A percentile compares a stretch with the other conserved stretches of the same genome.
These are phyloP conservation scores for Candida silvicultrix DNA, from an alignment of 805 yeast species.

Conservation along the genomic window DNA sequence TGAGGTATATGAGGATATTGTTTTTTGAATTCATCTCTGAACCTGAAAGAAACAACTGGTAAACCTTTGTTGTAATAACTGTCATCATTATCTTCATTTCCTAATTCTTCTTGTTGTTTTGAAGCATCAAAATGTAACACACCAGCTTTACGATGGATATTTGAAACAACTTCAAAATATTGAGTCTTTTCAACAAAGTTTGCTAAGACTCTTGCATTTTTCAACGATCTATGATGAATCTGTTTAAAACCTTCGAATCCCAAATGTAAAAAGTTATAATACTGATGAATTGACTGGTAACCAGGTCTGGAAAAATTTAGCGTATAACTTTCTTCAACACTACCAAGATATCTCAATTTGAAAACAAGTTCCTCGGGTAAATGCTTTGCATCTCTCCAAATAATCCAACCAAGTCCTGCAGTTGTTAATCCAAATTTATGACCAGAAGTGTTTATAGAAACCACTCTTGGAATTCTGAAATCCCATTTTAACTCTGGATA, in stretches of 20 bases:
- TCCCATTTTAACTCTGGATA: constrained; percentile 82
- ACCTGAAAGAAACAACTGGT: constrained; percentile 85
- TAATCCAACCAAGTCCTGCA: constrained; percentile 90
- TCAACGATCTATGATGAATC: constrained; percentile 54
- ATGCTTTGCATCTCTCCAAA: constrained; percentile 62
- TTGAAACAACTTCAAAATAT: constrained; percentile 67
- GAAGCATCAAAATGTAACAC: constrained; percentile 17
- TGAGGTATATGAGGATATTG: constrained; percentile 81
- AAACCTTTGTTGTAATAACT: constrained; percentile 62
- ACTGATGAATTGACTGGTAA: constrained; percentile 83
- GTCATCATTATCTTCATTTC: constrained; percentile 28
- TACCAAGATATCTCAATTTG: constrained; percentile 79
- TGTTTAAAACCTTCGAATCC: constrained; percentile 70
- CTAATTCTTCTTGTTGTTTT: constrained; percentile 21
- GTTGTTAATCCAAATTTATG: constrained; percentile 90
- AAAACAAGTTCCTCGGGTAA: constrained; percentile 72
- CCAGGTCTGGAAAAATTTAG: constrained; percentile 92
- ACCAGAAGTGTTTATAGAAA: constrained; percentile 83
- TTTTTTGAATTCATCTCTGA: constrained; percentile 49
- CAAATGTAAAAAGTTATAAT: constrained; percentile 65
- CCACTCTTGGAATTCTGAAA: constrained; percentile 69
- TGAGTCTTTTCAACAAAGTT: constrained; percentile 57
- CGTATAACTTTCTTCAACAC: constrained; percentile 79
- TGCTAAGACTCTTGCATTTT: constrained; percentile 65
- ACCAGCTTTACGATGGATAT: constrained; percentile 60